Conservation (phyloP, 2,329 filamentous ascomycete genomes). For the Colletotrichum noveboracense region DNA sequence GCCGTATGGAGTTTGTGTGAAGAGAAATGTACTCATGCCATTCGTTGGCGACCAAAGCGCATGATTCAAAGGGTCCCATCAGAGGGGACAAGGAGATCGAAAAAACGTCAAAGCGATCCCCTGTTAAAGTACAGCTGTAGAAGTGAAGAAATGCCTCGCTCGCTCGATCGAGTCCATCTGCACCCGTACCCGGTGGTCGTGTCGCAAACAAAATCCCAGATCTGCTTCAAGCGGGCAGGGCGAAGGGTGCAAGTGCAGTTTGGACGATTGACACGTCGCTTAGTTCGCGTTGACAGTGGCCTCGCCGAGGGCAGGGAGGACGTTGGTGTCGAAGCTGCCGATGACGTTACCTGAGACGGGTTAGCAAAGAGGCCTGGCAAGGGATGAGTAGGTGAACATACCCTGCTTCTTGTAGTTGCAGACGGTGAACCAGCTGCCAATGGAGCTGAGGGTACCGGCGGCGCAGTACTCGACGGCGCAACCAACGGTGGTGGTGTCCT, state of each 20-base stretch:
- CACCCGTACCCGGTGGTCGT: slow-evolving; percentile 8
- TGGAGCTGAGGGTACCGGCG: slow-evolving; percentile 49
- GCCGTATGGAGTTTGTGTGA: slow-evolving; percentile 2
- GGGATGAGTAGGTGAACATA: slow-evolving; percentile 46
- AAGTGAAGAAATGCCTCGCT: slow-evolving; percentile 31
- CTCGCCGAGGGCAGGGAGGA: slow-evolving; percentile 46
- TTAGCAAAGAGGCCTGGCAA: slow-evolving; percentile 15
- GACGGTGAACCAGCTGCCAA: slow-evolving; percentile 77
- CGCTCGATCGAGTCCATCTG: not conserved
- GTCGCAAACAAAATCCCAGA: slow-evolving; percentile 13
- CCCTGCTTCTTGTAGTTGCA: slow-evolving; percentile 85
- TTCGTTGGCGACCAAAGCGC: slow-evolving; percentile 21
- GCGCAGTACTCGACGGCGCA: slow-evolving; percentile 75
- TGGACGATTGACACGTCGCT: not conserved
- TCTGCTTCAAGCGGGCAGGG: slow-evolving; percentile 4
- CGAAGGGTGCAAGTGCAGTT: slow-evolving; percentile 12
- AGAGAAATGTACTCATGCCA: slow-evolving; percentile 16
- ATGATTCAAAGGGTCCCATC: slow-evolving; percentile 19
- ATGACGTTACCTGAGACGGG: slow-evolving; percentile 53
- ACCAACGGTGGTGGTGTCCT: slow-evolving; percentile 40
- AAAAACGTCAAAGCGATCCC: slow-evolving; percentile 30
- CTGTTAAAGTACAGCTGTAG: slow-evolving; percentile 39
- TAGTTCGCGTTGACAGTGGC: slow-evolving; percentile 27
- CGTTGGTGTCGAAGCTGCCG: slow-evolving; percentile 55
- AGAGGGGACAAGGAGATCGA: slow-evolving; percentile 30